Base-by-base conservation (phyloP, 2,329 filamentous ascomycete genomes). In the Aureobasidium mangrovei region DNA sequence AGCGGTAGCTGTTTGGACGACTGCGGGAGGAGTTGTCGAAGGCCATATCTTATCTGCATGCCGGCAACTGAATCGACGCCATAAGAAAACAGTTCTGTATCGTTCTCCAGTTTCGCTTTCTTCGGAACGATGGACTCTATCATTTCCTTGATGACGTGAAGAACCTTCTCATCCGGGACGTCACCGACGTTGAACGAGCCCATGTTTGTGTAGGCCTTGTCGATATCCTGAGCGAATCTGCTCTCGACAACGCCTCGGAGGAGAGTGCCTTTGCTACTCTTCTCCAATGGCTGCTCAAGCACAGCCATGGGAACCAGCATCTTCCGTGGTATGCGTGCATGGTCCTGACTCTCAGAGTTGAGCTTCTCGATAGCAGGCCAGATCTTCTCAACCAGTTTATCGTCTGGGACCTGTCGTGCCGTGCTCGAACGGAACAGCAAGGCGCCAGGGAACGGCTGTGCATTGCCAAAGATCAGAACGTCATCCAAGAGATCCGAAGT, bases 221-320 rank as follows among this genome's bases (percentile, higher is more conserved):
- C 67, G 26, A 84, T 82, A 1, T 69, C 56, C 0, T 67, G 54
- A 1, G 65, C 62, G 59, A 78, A 84, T 6, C 67, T 67, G 41
- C 74, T 69, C 55, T 82, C 78, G 0, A 76, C 79, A 44, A 71
- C 70, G 9, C 66, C 68, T 27, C 81, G 70, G 12, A 85, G 65
- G 1, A 81, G 68, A 0, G 80, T 82, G 0, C 82, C 82, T 64
- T 85, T 85, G 58, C 79, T 84, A 57, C 78, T 84, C 64, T 81
- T 84, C 55, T 77, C 72, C 0, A 83, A 66, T 10, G 64, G 62
- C 0, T 66, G 59, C 0, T 63, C 60, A 7, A 62, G 58, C 6
- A 68, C 56, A 0, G 69, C 61, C 40, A 81, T 66, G 0, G 76
- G 67, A 0, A 80, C 58, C 10, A 84, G 58, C 75, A 80, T 82